phyloP scores from a whole-genome alignment of 2,329 filamentous ascomycete species.

The Leptosphaerulina australis region DNA sequence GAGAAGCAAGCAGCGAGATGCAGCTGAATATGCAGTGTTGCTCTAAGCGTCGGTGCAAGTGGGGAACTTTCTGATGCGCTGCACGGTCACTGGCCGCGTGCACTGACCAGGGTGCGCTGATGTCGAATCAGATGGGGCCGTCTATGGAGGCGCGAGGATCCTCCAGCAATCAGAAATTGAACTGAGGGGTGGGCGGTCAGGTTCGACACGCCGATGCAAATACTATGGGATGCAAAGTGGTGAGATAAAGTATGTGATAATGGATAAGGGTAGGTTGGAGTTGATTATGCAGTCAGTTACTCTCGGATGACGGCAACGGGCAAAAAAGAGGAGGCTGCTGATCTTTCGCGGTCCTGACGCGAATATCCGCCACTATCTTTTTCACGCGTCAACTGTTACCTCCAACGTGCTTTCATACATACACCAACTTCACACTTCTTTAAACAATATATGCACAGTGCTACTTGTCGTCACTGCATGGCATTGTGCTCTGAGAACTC shows the following conservation, averaged over 20 bases:
- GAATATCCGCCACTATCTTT: constrained; percentile 4
- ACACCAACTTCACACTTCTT: neutral
- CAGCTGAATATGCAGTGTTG: constrained; percentile 12
- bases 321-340: constrained; percentile 25
- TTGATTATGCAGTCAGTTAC: neutral
- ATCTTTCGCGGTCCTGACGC: constrained; percentile 24
- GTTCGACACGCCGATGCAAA: constrained; percentile 14
- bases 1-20: neutral
- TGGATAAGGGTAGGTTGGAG: neutral
- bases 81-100: constrained; percentile 9
- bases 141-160: constrained; percentile 12
- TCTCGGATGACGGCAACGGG: constrained; percentile 19
- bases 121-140: constrained; percentile 15
- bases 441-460: neutral
- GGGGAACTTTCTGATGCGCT: constrained; percentile 10
- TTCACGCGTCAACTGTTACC: constrained; percentile 5
- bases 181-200: constrained; percentile 10
- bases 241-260: neutral
- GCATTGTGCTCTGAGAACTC: neutral
- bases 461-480: neutral
- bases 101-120: constrained; percentile 9
- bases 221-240: neutral
- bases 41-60: constrained; percentile 10
- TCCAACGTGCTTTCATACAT: neutral
- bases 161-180: constrained; percentile 11